phyloP scores from a whole-genome alignment of 176 grass and related monocot species.

The Elymus sibiricus region DNA sequence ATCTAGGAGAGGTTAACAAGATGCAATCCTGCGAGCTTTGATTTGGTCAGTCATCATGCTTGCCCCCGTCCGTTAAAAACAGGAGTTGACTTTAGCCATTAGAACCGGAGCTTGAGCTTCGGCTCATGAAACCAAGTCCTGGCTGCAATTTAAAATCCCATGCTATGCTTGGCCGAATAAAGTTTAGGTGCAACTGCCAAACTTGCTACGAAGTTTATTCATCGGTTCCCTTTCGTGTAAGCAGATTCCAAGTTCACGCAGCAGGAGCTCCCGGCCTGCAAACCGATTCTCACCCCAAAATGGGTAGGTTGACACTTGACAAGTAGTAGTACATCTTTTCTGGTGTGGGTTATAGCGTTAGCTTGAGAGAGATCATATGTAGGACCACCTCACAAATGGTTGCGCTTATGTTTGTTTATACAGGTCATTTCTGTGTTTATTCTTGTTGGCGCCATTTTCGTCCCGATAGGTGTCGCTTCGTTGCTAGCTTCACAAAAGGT shows the following conservation, averaged over 20 bases:
- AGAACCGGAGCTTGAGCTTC: neutral
- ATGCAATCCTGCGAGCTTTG: neutral
- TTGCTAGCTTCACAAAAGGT: conserved; percentile 70
- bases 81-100: neutral
- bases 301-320: conserved; percentile 53
- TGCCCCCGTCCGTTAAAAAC: neutral
- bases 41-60: neutral
- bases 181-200: neutral
- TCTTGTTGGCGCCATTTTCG: conserved; percentile 75
- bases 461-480: conserved; percentile 69
- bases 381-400: conserved; percentile 10
- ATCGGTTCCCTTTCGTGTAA: neutral
- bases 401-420: conserved; percentile 13
- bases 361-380: neutral
- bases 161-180: neutral
- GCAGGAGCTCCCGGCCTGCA: conserved; percentile 99
- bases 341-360: neutral
- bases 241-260: conserved; percentile 96
- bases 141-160: neutral
- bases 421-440: conserved; percentile 82
- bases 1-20: neutral
- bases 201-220: neutral
- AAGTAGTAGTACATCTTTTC: neutral
- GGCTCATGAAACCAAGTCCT: neutral
- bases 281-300: conserved; percentile 95